Evolutionary conservation across 1,284 basidiomycete species (phyloP).

Genomic region (Heterobasidion parviporum): DNA sequence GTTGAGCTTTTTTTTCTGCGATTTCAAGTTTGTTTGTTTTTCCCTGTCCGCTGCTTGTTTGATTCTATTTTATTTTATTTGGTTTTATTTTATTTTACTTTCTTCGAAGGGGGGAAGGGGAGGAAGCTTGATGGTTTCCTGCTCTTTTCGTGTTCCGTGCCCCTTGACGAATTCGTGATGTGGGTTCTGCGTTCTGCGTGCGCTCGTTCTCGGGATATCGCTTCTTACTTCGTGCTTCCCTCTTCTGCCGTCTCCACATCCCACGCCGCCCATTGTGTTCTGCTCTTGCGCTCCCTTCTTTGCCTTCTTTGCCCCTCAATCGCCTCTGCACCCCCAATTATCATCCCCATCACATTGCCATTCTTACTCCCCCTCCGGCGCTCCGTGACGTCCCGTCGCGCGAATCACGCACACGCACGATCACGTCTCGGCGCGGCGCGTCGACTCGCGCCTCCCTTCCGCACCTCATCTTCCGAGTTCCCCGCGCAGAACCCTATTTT

Average conservation of each 20-base stretch:
- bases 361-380: too few relatives aligned
- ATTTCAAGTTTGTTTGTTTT: background rate
- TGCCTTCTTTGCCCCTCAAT: background rate
- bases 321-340: background rate
- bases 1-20: background rate
- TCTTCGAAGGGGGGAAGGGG: background rate
- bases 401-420: background rate
- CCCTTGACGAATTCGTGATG: background rate
- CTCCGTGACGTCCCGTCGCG: too few relatives aligned
- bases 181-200: background rate
- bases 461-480: background rate
- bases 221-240: background rate
- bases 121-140: background rate
- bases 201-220: background rate
- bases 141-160: background rate
- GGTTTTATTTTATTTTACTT: background rate
- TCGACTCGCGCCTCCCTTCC: background rate
- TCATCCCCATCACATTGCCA: too few relatives aligned
- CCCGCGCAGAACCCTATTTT: too few relatives aligned
- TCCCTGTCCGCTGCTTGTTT: background rate
- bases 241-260: background rate
- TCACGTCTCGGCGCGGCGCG: background rate
- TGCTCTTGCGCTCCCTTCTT: background rate
- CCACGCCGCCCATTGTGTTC: background rate
- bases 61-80: background rate